Evolutionary conservation across 2,329 filamentous ascomycete species (phyloP), one percentile per base, ranked within the genome.

Genomic region (Penicillium frequentans): DNA sequence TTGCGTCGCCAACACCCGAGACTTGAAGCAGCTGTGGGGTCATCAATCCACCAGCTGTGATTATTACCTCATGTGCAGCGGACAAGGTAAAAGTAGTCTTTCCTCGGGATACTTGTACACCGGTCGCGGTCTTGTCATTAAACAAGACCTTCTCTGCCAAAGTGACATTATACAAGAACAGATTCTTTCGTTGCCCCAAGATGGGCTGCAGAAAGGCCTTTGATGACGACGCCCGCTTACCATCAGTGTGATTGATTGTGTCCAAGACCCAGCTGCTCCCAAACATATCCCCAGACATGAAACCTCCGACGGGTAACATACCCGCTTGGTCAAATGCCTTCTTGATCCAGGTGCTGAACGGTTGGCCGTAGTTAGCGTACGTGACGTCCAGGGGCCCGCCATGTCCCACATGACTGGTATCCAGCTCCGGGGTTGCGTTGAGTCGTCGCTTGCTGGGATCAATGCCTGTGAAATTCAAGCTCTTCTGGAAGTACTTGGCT

Each of bases 81-180:
- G 29, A 33, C 13, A 43, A 23, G 21, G 39, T 43, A 23, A 19
- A 43, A 19, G 39, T 43, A n/a, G 16, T 43, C n/a, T 43, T n/a
- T 23, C n/a, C 39, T n/a, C n/a, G 16, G n/a, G 39, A 19, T n/a
- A 43, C 39, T 23, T 43, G 39, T 10, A 51, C 47, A 14, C 54
- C 54, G 2, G 56, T 70, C 21, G 73, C 72, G 3, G 52, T 66
- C 37, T 69, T 70, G 45, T 68, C 57, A 46, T 72, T 54, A 55
- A 77, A 77, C 3, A 76, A 29, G 31, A 78, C 70, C 50, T 69
- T 70, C 45, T 70, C 66, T 0, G 69, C 74, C n/a, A 74, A 49
- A 7, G 73, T 66, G 19, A 65, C 62, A 21, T 65, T 67, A 56
- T 73, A 76, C 2, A 76, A 58, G 2, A 46, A 69, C 35, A 72